A percentile compares a stretch with the other conserved stretches of the same genome.
phyloP scores from a whole-genome alignment of 305 asterid genomes.

The Fraxinus dipetala region DNA sequence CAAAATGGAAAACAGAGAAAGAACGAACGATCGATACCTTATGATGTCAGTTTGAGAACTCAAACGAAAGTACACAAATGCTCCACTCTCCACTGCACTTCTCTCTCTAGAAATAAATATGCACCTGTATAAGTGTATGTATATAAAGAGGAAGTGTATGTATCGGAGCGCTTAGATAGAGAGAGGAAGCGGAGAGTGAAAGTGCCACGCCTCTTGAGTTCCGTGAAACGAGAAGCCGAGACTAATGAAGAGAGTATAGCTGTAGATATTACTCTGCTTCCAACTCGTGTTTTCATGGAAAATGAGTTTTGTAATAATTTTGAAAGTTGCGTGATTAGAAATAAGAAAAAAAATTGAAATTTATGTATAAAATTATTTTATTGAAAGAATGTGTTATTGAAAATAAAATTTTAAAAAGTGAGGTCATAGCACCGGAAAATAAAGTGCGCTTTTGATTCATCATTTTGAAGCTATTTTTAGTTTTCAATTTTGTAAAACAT shows the following conservation, averaged over 20 bases:
- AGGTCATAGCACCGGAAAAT: no score
- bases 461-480: no score
- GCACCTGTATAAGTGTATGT: neutral
- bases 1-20: constrained; percentile 21
- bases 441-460: no score
- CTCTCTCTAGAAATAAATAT: constrained; percentile 17
- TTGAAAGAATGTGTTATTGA: no score
- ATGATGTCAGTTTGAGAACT: constrained; percentile 19
- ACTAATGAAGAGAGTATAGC: neutral
- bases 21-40: constrained; percentile 32
- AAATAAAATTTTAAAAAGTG: no score
- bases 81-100: constrained; percentile 26
- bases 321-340: no score
- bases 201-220: constrained; percentile 47
- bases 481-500: no score
- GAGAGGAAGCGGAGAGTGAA: constrained; percentile 20
- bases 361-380: no score
- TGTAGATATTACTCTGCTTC: neutral
- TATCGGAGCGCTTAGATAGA: neutral
- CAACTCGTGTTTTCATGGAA: no score
- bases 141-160: neutral
- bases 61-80: constrained; percentile 16
- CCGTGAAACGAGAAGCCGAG: constrained; percentile 49
- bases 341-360: no score
- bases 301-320: no score